Evolutionary conservation across 495 filamentous ascomycete genomes (phyloP).

Genomic region (Tuber microsphaerosporum): DNA sequence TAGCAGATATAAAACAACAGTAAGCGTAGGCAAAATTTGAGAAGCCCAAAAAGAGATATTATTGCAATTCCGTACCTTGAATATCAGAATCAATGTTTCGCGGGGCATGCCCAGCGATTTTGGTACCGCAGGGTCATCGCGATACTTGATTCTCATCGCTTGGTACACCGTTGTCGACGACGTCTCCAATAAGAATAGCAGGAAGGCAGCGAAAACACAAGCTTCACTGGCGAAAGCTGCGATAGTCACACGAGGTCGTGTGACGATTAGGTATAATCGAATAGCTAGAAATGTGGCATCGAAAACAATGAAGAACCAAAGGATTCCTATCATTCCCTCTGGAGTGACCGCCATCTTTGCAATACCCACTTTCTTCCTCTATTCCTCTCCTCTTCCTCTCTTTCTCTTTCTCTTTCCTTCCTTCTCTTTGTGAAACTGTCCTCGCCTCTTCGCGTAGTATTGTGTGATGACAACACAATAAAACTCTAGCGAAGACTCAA

Average conservation of each 20-base stretch:
- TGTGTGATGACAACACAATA: neutral
- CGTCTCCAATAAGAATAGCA: slow-evolving; percentile 15
- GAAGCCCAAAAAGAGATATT: neutral
- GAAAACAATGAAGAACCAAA: slow-evolving; percentile 24
- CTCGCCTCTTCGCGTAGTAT: neutral
- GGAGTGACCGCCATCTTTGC: slow-evolving; percentile 21
- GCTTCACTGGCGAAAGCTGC: slow-evolving; percentile 20
- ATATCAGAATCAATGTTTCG: slow-evolving; percentile 16
- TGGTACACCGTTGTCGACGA: slow-evolving; percentile 21
- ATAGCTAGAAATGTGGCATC: slow-evolving; percentile 21
- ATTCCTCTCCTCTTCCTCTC: neutral
- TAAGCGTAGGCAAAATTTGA: neutral
- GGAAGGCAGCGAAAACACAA: slow-evolving; percentile 24
- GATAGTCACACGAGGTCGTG: slow-evolving; percentile 20
- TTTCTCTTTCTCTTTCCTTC: no score
- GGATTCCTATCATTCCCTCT: slow-evolving; percentile 22
- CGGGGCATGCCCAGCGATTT: slow-evolving; percentile 20
- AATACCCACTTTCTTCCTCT: neutral
- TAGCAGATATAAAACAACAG: neutral
- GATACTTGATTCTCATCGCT: slow-evolving; percentile 20
- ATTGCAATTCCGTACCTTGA: slow-evolving; percentile 13
- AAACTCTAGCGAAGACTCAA: neutral
- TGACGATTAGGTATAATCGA: slow-evolving; percentile 20
- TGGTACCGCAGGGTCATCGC: slow-evolving; percentile 15
- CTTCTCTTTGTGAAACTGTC: neutral